Evolutionary conservation across 805 yeast species (phyloP).

Genomic region (Pichia phayaonensis): DNA sequence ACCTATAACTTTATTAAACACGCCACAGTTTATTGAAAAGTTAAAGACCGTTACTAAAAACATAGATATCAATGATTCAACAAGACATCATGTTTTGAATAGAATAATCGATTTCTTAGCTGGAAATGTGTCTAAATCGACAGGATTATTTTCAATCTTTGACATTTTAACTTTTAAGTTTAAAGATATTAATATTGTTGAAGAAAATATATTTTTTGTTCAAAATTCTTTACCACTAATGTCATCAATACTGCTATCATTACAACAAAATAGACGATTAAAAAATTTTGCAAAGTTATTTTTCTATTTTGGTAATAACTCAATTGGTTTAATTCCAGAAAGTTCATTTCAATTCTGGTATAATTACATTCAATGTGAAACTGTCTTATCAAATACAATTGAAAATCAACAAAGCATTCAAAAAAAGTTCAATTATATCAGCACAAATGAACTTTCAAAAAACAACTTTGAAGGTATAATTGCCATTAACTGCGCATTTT

Average conservation of each 20-base stretch:
- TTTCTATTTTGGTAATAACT: slow-evolving; percentile 32
- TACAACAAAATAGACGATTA: slow-evolving; percentile 29
- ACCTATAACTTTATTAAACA: neutral
- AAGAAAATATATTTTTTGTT: slow-evolving; percentile 2
- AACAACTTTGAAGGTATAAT: neutral
- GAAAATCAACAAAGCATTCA: slow-evolving; percentile 12
- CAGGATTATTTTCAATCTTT: slow-evolving; percentile 6
- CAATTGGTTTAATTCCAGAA: slow-evolving; percentile 9
- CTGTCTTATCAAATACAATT: neutral
- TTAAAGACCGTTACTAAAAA: slow-evolving; percentile 1
- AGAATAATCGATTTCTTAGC: neutral
- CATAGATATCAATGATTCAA: neutral
- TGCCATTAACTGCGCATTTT: neutral
- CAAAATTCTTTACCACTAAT: slow-evolving; percentile 12
- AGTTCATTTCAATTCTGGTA: slow-evolving; percentile 18
- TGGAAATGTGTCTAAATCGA: neutral
- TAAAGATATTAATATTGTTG: slow-evolving; percentile 10
- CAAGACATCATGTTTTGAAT: slow-evolving; percentile 2
- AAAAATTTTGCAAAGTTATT: slow-evolving; percentile 40
- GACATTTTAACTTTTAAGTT: slow-evolving; percentile 18
- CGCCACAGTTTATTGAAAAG: neutral
- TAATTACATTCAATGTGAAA: slow-evolving; percentile 29
- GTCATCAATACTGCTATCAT: slow-evolving; percentile 9
- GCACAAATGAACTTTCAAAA: neutral
- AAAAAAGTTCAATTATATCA: slow-evolving; percentile 6